Evolutionary conservation across 2,329 filamentous ascomycete genomes (phyloP).

Genomic region (Colletotrichum agaves): DNA sequence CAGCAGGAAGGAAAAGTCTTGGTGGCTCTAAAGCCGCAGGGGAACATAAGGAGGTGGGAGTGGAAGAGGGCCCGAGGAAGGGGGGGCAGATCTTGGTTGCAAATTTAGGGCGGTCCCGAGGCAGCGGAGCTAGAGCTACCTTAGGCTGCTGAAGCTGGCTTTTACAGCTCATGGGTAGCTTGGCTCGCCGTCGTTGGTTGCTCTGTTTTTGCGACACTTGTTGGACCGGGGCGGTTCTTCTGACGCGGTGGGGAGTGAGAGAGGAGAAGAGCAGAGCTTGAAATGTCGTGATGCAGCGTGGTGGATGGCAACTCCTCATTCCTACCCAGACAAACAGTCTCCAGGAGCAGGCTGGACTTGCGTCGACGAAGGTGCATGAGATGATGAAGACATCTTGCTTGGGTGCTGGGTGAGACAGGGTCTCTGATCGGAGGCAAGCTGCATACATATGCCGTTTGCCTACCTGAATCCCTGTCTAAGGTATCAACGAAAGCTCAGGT

Average conservation of each 20-base stretch:
- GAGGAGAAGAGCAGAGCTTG: background rate
- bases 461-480: background rate
- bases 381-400: constrained; percentile 19
- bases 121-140: constrained; percentile 31
- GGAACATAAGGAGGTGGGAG: background rate
- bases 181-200: constrained; percentile 22
- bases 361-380: background rate
- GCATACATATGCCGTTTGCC: constrained; percentile 32
- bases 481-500: no score
- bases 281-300: constrained; percentile 10
- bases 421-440: constrained; percentile 26
- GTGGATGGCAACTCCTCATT: constrained; percentile 9
- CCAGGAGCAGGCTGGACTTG: background rate
- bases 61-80: constrained; percentile 20
- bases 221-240: background rate
- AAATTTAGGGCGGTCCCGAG: constrained; percentile 31
- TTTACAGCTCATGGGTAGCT: constrained; percentile 20
- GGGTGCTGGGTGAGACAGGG: constrained; percentile 23
- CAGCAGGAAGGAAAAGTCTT: constrained; percentile 22
- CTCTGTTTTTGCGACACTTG: background rate
- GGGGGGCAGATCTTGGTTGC: constrained; percentile 31
- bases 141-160: constrained; percentile 2
- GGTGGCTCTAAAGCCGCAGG: constrained; percentile 15
- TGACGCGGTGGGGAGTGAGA: background rate
- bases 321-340: background rate